Conservation (phyloP, 495 filamentous ascomycete species). For the Lasiosphaeria miniovina region DNA sequence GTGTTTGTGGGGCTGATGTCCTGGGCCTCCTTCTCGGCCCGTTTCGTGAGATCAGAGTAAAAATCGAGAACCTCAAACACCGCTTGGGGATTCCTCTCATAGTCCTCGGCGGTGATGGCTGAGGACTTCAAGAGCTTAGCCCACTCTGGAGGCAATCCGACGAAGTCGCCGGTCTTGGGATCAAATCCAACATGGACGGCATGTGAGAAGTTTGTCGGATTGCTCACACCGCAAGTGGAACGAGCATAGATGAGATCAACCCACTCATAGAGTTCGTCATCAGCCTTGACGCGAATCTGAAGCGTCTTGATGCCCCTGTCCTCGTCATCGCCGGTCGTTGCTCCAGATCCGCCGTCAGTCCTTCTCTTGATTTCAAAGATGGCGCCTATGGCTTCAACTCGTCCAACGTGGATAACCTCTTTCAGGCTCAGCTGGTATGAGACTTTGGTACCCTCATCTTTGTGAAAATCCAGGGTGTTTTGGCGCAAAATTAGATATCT, state of each 20-base stretch:
- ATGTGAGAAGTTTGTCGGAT: slow-evolving; percentile 95
- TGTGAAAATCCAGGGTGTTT: slow-evolving; percentile 85
- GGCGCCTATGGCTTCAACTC: slow-evolving; percentile 79
- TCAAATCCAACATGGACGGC: slow-evolving; percentile 97
- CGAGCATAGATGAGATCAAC: slow-evolving; percentile 95
- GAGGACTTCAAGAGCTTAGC: slow-evolving; percentile 91
- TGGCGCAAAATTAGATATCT: slow-evolving; percentile 86
- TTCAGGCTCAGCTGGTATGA: slow-evolving; percentile 75
- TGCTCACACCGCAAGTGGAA: slow-evolving; percentile 97
- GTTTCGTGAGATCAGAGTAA: slow-evolving; percentile 91
- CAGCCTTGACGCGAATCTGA: slow-evolving; percentile 84
- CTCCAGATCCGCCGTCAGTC: slow-evolving; percentile 54
- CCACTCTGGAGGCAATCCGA: slow-evolving; percentile 92
- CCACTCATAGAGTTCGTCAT: slow-evolving; percentile 97
- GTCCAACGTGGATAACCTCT: slow-evolving; percentile 78
- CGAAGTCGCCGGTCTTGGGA: slow-evolving; percentile 85
- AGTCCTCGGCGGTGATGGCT: slow-evolving; percentile 96
- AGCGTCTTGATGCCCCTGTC: slow-evolving; percentile 78
- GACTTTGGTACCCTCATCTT: slow-evolving; percentile 79
- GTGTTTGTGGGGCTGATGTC: slow-evolving; percentile 71
- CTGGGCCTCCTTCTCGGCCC: slow-evolving; percentile 73
- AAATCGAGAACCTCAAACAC: slow-evolving; percentile 97
- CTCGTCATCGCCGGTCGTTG: slow-evolving; percentile 53
- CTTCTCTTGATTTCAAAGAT: slow-evolving; percentile 89
- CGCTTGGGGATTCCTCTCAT: slow-evolving; percentile 95